Evolutionary conservation across 164 flowering plant species (phyloP), one percentile per base, ranked within the genome.

Genomic region (Cinnamomum micranthum): DNA sequence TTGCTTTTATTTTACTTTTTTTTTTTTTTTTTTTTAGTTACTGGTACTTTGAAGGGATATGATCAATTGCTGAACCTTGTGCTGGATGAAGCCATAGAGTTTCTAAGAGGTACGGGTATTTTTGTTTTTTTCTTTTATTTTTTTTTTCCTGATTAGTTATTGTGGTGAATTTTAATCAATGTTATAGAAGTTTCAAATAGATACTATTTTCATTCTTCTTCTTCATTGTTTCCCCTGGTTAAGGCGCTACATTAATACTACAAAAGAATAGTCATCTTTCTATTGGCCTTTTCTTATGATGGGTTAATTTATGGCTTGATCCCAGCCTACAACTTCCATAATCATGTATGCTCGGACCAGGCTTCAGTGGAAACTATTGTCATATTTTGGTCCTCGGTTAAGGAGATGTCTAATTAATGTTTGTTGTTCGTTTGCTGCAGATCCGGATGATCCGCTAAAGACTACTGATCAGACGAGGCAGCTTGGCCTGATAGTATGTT

Each of bases 51-150:
- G 33, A 95, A 95, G 78, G 99, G 99, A 70, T 95, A 93, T 84
- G 99, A 95, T 78, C 98, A 95, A 82, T 77, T 93, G 70, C 83
- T 93, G 73, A 95, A 95, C 83, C 97, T 95, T 82, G 98, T 95
- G 22, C 80, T 95, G 83, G 99, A 95, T 84, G 99, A 91, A 88
- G 98, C 99, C 15, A 77, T 88, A 35, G 98, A 95, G 78, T 92
- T 85, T 74, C 80, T 95, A 12, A 84, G 98, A 90, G 98, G 98
- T 93, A 87, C 71, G 22, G 3, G n/a, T 28, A 55, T 55, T 55
- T 2, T 55, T 3, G 20, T 17, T 55, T 55, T 19, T 55, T 3
- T 19, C 4, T 19, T 19, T 52, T 11, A 1, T 14, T 52, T 3
- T 20, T 20, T 55, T 55, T 17, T 14, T 4, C 60, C 60, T 55